Evolutionary conservation across 106 monocot species (phyloP).

Genomic region (Dactylorhiza incarnata): DNA sequence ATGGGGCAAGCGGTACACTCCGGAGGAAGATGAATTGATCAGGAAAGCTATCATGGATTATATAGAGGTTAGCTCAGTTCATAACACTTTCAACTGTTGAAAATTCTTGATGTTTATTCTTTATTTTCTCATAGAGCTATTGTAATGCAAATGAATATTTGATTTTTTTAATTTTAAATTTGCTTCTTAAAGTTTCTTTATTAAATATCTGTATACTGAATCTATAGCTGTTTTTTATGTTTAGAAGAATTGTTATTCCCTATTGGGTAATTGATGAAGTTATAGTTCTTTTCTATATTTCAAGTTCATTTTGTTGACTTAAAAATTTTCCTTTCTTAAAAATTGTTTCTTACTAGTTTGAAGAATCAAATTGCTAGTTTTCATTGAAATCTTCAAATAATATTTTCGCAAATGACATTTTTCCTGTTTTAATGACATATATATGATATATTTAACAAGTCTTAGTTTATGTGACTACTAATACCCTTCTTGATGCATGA

Average conservation of each 20-base stretch:
- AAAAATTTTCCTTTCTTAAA: not conserved
- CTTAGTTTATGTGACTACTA: no score
- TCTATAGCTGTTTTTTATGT: not conserved
- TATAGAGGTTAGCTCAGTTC: conserved; percentile 26
- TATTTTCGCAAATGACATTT: no score
- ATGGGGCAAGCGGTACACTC: conserved; percentile 34
- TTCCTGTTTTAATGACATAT: no score
- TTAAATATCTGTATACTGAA: not conserved
- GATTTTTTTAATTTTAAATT: not conserved
- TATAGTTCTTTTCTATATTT: not conserved
- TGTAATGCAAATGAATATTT: not conserved
- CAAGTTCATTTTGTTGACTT: not conserved
- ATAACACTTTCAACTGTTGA: not conserved
- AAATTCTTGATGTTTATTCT: not conserved
- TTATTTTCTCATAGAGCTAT: not conserved
- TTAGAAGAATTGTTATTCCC: not conserved
- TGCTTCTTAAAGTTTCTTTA: not conserved
- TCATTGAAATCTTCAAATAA: no score
- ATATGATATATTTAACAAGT: no score
- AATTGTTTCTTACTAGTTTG: no score
- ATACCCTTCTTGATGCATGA: no score
- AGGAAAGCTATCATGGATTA: conserved; percentile 27
- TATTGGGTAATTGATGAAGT: not conserved
- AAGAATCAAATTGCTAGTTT: no score
- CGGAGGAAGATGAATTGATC: conserved; percentile 39